Evolutionary conservation across 768 basidiomycete species (phyloP), one percentile per base, ranked within the genome.

Genomic region (Candolleomyces aberdarensis): DNA sequence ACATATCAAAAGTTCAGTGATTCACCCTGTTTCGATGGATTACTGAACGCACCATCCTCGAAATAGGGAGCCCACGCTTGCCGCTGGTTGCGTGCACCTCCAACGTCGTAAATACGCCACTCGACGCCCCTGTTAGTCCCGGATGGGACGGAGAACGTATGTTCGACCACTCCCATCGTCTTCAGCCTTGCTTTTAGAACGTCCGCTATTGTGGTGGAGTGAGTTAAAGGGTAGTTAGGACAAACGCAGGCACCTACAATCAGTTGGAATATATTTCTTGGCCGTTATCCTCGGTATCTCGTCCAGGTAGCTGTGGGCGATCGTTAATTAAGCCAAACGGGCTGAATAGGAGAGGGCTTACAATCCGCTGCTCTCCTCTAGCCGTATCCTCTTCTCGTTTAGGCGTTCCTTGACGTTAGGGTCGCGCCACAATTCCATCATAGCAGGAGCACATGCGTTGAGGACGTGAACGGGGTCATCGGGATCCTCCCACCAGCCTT

Each of bases 21-120:
- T 20, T 11, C 52, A 41, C 49, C 31, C 49, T 32, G 40, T 39
- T 8, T 50, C 36, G 29, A 49, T 48, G 36, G 53, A 46, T 22
- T 19, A 8, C 8, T 10, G 32, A 36, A 75, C 81, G 67, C 65
- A 91, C 91, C 89, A 70, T 92, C 87, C 66, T 92, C 88, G 64
- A 94, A 94, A 73, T 92, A 94, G 5, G 92, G 91, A 13, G 89
- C 89, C 92, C 92, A 94, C 1, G 91, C 90, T 62, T 89, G 87
- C 57, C 92, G 84, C 72, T 92, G 91, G 69, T 86, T 88, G 60
- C 87, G 82, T 32, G 91, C 82, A 20, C 91, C 92, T 58, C 92
- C 92, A 15, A 94, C 92, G 69, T 94, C 92, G 71, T 92, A 93
- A 55, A 94, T 87, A 62, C 85, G 86, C 92, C 92, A 94, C 65